Percentiles rank a stretch among this genome's conserved stretches.
Evolutionary conservation across 495 filamentous ascomycete genomes (phyloP).

Genomic region (Talaromyces nanjingensis): DNA sequence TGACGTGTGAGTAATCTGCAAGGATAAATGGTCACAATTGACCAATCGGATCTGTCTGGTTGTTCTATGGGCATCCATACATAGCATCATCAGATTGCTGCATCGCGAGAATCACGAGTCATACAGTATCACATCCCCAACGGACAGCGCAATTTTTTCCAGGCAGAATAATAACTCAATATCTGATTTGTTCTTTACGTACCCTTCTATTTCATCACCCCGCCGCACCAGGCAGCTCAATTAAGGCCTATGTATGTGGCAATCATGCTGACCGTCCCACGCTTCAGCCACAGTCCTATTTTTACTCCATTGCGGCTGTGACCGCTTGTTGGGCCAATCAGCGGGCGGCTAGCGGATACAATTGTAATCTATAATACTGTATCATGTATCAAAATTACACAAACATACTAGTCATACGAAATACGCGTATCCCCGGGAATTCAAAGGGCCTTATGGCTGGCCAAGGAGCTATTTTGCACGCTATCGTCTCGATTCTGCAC

Average conservation of each 20-base stretch:
- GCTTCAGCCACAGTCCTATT: constrained; percentile 2
- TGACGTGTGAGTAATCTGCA: neutral
- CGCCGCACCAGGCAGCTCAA: constrained; percentile 1
- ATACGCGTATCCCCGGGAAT: neutral
- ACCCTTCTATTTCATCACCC: neutral
- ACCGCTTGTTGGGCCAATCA: constrained; percentile 7
- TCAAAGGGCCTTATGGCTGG: neutral
- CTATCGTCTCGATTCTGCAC: neutral
- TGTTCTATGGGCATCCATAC: neutral
- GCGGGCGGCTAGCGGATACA: neutral
- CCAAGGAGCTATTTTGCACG: neutral
- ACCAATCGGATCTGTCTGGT: constrained; percentile 1
- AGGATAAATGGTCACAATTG: neutral
- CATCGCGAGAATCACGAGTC: neutral
- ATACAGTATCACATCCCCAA: neutral
- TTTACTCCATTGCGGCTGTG: constrained; percentile 3
- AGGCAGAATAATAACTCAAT: neutral
- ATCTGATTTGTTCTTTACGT: neutral
- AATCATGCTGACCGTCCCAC: neutral
- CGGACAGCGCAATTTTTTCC: neutral
- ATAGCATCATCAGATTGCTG: neutral
- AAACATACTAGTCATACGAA: neutral
- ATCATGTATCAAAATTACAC: neutral
- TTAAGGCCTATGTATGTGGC: neutral
- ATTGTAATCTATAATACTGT: neutral